A percentile compares a stretch with the other conserved stretches of the same genome.
Conservation (phyloP, 345 rosid species). For the Camelina neglecta region DNA sequence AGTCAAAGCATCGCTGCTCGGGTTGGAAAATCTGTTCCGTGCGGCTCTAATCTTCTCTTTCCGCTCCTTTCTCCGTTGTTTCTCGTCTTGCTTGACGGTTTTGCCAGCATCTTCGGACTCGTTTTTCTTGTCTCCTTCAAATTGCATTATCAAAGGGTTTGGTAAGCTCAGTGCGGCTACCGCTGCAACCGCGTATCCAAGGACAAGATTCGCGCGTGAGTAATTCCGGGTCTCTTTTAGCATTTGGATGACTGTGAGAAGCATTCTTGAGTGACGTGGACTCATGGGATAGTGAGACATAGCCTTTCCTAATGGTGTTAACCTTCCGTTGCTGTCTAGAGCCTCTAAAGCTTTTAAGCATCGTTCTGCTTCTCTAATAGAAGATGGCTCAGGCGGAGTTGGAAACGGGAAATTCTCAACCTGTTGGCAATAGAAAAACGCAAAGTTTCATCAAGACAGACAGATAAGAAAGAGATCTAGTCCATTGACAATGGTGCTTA, state of each 20-base stretch:
- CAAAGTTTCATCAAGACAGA: slow-evolving; percentile 3
- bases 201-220: slow-evolving; percentile 62
- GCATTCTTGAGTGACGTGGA: slow-evolving; percentile 94
- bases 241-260: slow-evolving; percentile 73
- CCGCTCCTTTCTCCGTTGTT: slow-evolving; percentile 57
- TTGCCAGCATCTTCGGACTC: slow-evolving; percentile 42
- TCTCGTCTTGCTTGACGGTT: slow-evolving; percentile 54
- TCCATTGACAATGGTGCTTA: slow-evolving; percentile 10
- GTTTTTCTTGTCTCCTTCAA: slow-evolving; percentile 52
- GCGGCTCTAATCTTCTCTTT: slow-evolving; percentile 61
- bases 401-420: slow-evolving; percentile 94
- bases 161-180: slow-evolving; percentile 81
- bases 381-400: slow-evolving; percentile 70
- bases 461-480: neutral
- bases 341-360: slow-evolving; percentile 84
- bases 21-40: slow-evolving; percentile 70
- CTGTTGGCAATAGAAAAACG: slow-evolving; percentile 44
- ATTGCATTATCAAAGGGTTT: slow-evolving; percentile 72
- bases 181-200: slow-evolving; percentile 78
- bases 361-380: slow-evolving; percentile 70
- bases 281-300: slow-evolving; percentile 91
- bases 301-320: slow-evolving; percentile 81
- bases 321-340: slow-evolving; percentile 60
- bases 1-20: slow-evolving; percentile 82
- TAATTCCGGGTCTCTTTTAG: slow-evolving; percentile 49